These are phyloP conservation scores for Naegleria lovaniensis DNA, from an alignment of 208 protist species.

Conservation along the genomic window DNA sequence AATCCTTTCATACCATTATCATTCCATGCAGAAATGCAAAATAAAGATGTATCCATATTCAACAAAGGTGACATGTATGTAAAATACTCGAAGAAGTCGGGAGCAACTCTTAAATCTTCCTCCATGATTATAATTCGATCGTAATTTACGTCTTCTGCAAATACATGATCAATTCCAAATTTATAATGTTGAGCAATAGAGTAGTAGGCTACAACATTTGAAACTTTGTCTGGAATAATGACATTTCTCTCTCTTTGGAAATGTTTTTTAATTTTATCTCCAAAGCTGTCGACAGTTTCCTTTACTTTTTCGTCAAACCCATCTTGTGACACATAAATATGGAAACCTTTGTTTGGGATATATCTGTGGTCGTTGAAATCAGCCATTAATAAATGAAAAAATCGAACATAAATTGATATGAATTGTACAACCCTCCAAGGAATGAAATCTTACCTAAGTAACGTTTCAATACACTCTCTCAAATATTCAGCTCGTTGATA, in stretches of 20 bases:
- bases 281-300: neutral
- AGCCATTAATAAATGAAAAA: too few relatives aligned
- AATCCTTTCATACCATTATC: slow-evolving; percentile 46
- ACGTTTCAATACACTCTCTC: neutral
- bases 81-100: slow-evolving; percentile 55
- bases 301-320: neutral
- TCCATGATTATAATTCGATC: slow-evolving; percentile 49
- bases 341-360: neutral
- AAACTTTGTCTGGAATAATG: neutral
- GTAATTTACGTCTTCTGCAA: slow-evolving; percentile 22
- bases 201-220: neutral
- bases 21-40: slow-evolving; percentile 53
- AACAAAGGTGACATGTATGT: slow-evolving; percentile 33
- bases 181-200: slow-evolving; percentile 24
- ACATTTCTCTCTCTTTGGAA: neutral
- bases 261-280: neutral
- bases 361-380: too few relatives aligned
- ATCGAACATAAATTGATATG: neutral
- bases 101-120: slow-evolving; percentile 48
- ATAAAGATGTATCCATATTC: slow-evolving; percentile 40
- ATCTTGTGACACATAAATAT: slow-evolving; percentile 17
- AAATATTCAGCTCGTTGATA: slow-evolving; percentile 3
- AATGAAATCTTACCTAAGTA: too few relatives aligned
- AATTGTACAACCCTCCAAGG: neutral
- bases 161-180: neutral